Evolutionary conservation across 169 alveolate species (phyloP), one percentile per base, ranked within the genome.

Genomic region (Cryptosporidium parvum): DNA sequence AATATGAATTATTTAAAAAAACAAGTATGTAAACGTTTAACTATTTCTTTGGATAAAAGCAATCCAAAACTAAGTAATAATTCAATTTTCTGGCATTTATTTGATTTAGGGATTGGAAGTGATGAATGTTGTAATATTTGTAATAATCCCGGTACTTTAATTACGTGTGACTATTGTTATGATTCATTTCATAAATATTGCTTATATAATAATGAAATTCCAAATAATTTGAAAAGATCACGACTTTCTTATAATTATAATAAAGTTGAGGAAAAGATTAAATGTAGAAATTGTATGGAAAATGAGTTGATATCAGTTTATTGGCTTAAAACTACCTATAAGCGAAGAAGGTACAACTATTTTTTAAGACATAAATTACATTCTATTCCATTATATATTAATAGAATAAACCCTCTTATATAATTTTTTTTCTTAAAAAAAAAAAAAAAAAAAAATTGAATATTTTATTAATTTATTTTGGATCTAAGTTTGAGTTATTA

Each of bases 31-130:
- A 80, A 65, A 39, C 69, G 89, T n/a, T 37, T 62, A 23, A 61
- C 89, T 3, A 65, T 80, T 37, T 18, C 31, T 65, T 45, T 59
- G 7, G 73, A 65, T 8, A 42, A 31, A 14, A 39, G 23, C 5
- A 0, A 45, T 21, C 7, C 69, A 29, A 33, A 62, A 2, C 44
- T 59, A 10, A 80, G 48, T 80, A 42, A 23, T 42, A 62, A 80
- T 7, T 80, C 89, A 12, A 7, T 80, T 45, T 62, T 80, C 58
- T 80, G 75, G 89, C 59, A 80, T 23, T 44, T 80, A 44, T 80
- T 80, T 42, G 89, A 80, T 53, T 45, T 23, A 14, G 75, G 89
- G 42, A 62, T 80, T 33, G 86, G 86, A 37, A 48, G 89, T 80
- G 89, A 80, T 35, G 87, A 80, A 26, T 59, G 75, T 65, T 80